Evolutionary conservation across 1,139 yeast species (phyloP).

Genomic region (Kodamaea alishanica): DNA sequence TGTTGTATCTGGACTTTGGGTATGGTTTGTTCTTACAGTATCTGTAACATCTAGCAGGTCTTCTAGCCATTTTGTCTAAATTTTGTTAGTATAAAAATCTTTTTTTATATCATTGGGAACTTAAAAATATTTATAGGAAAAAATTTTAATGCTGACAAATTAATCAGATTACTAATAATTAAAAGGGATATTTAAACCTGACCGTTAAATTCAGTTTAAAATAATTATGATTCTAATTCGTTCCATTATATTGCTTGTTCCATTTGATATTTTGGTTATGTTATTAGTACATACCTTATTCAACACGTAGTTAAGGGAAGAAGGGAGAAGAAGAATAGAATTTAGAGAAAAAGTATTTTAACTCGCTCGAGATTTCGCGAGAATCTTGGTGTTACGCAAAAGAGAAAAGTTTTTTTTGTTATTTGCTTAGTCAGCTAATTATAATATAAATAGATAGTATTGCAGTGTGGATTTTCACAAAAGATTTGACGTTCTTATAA

Average conservation of each 20-base stretch:
- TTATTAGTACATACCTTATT: constrained; percentile 19
- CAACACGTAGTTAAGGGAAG: constrained; percentile 16
- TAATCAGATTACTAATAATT: neutral
- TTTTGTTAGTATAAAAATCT: constrained; percentile 28
- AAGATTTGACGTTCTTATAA: neutral
- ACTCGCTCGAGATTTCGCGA: constrained; percentile 2
- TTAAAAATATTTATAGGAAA: constrained; percentile 6
- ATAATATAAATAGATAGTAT: neutral
- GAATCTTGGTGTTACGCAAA: constrained; percentile 1
- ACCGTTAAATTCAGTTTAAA: neutral
- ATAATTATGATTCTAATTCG: neutral
- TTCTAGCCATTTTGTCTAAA: constrained; percentile 91
- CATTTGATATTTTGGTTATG: neutral
- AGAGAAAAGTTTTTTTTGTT: neutral
- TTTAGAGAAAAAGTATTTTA: constrained; percentile 9
- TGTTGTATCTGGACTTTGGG: constrained; percentile 99
- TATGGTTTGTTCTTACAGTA: constrained; percentile 99
- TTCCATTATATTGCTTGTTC: neutral
- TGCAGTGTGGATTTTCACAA: neutral
- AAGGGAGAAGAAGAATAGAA: constrained; percentile 4
- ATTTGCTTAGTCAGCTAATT: neutral
- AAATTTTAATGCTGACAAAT: constrained; percentile 12
- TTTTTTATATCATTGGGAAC: constrained; percentile 1
- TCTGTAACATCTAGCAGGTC: constrained; percentile 99
- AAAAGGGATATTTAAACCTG: neutral